phyloP scores from a whole-genome alignment of 192 early-diverging fungal genomes.

The Entomortierella parvispora region DNA sequence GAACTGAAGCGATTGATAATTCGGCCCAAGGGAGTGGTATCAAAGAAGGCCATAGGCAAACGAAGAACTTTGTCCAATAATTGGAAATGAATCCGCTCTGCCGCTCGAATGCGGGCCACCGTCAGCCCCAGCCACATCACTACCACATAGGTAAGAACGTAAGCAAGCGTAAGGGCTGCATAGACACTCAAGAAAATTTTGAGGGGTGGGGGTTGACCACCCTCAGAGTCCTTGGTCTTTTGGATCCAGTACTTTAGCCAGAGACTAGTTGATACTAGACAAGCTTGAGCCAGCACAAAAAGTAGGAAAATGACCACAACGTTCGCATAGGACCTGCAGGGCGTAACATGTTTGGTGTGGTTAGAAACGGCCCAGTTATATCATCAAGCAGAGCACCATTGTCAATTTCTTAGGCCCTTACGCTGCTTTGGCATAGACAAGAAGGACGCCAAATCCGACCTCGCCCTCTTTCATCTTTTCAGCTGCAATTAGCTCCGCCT shows the following conservation, averaged over 20 bases:
- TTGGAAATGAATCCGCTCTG: slow-evolving; percentile 61
- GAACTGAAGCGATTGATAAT: slow-evolving; percentile 69
- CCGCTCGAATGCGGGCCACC: slow-evolving; percentile 63
- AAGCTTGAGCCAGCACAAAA: slow-evolving; percentile 55
- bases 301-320: slow-evolving; percentile 60
- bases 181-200: slow-evolving; percentile 22
- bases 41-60: slow-evolving; percentile 69
- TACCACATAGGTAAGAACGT: slow-evolving; percentile 33
- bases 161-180: slow-evolving; percentile 10
- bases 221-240: slow-evolving; percentile 46
- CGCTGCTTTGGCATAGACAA: slow-evolving; percentile 5
- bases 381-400: no score
- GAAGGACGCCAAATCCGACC: neutral
- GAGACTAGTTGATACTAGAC: slow-evolving; percentile 60
- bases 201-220: slow-evolving; percentile 29
- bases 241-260: slow-evolving; percentile 71
- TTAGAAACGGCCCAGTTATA: no score
- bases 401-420: no score
- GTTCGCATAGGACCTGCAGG: slow-evolving; percentile 19
- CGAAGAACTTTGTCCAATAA: slow-evolving; percentile 74
- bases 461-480: slow-evolving; percentile 12
- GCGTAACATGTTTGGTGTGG: no score
- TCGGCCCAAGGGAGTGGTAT: slow-evolving; percentile 72
- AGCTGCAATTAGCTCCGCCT: slow-evolving; percentile 14
- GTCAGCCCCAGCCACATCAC: slow-evolving; percentile 23